These are phyloP conservation scores for Drechslera avenae DNA, from an alignment of 2,329 filamentous ascomycete genomes.

Conservation along the genomic window DNA sequence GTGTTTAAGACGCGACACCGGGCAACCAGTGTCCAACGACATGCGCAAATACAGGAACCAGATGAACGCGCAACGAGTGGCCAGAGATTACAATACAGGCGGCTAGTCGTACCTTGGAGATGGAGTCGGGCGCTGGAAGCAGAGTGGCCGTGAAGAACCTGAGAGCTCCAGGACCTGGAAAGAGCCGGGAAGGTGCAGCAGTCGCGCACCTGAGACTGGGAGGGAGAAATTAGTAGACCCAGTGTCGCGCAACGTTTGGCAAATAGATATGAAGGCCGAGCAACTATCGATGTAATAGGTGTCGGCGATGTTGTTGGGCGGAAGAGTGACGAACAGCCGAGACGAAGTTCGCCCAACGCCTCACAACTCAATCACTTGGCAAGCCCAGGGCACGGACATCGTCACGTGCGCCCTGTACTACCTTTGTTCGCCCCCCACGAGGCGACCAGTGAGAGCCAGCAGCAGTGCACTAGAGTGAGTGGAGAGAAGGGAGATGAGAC, in stretches of 20 bases:
- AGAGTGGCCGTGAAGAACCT: conserved; percentile 27
- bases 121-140: conserved; percentile 21
- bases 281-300: conserved; percentile 24
- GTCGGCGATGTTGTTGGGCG: conserved; percentile 26
- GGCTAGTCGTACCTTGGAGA: conserved; percentile 38
- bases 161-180: conserved; percentile 26
- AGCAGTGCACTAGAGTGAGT: not conserved
- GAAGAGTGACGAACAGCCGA: conserved; percentile 21
- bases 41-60: conserved; percentile 34
- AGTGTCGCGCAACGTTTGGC: conserved; percentile 16
- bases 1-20: conserved; percentile 20
- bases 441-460: conserved; percentile 5
- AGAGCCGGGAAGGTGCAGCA: conserved; percentile 17
- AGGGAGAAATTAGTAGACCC: conserved; percentile 17
- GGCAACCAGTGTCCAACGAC: conserved; percentile 31
- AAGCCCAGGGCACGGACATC: conserved; percentile 16
- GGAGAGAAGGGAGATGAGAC: not conserved
- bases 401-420: conserved; percentile 10
- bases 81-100: conserved; percentile 31
- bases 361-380: conserved; percentile 6
- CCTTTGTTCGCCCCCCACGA: not conserved
- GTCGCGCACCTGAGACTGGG: conserved; percentile 9
- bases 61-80: conserved; percentile 23
- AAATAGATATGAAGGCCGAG: conserved; percentile 29
- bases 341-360: conserved; percentile 17